Percentiles rank a stretch among this genome's conserved stretches.
These are phyloP conservation scores for Lotmaria passim DNA, from an alignment of 208 protist species.

Conservation along the genomic window DNA sequence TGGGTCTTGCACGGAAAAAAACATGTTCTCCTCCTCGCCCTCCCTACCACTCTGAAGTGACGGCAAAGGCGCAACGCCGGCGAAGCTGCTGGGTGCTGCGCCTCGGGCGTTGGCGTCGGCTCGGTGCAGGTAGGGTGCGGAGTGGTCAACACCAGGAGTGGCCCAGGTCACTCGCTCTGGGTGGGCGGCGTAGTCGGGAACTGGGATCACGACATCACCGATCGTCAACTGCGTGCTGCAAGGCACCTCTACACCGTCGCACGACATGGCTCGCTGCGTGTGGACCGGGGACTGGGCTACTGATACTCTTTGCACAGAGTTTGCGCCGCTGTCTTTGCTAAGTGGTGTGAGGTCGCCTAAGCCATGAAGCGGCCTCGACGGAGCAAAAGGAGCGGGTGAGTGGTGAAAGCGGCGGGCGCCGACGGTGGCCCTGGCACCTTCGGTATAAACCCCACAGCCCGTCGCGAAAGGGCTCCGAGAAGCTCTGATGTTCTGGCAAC, in stretches of 20 bases:
- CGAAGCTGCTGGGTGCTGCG: too few species aligned
- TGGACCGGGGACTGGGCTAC: not conserved
- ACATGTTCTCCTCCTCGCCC: slow-evolving; percentile 49
- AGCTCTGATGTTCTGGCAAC: not conserved
- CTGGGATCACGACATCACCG: slow-evolving; percentile 76
- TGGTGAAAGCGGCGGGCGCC: slow-evolving; percentile 8
- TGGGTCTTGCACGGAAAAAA: slow-evolving; percentile 66
- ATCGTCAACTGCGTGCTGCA: slow-evolving; percentile 65
- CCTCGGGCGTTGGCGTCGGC: not conserved
- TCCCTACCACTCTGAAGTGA: slow-evolving; percentile 12
- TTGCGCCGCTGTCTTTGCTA: not conserved
- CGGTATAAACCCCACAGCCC: not conserved
- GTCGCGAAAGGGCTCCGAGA: not conserved
- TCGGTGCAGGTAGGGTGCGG: slow-evolving; percentile 29
- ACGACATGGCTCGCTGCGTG: slow-evolving; percentile 10
- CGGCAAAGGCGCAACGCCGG: not conserved
- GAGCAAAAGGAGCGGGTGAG: not conserved
- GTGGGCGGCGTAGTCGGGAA: slow-evolving; percentile 54
- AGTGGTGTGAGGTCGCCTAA: too few species aligned
- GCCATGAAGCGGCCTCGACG: not conserved
- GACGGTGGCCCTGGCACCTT: too few species aligned
- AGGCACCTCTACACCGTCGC: slow-evolving; percentile 27
- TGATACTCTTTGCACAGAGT: not conserved
- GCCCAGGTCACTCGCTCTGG: slow-evolving; percentile 75
- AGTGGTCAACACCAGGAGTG: slow-evolving; percentile 44